A percentile compares a stretch with the other conserved stretches of the same genome.
Evolutionary conservation across 331 rosid genomes (phyloP).

Genomic region (Malus hybrid): DNA sequence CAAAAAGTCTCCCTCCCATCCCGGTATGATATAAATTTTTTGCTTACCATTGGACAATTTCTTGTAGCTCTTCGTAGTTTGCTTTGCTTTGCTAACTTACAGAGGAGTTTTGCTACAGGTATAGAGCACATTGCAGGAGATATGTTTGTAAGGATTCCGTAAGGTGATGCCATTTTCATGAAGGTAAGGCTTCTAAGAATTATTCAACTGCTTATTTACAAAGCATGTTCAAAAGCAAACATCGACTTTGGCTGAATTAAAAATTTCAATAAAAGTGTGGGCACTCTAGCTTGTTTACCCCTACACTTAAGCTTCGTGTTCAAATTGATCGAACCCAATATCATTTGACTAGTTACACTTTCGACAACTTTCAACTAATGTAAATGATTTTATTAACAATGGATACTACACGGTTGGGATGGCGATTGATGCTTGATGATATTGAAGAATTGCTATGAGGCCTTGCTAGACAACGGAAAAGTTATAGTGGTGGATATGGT

Average conservation of each 20-base stretch:
- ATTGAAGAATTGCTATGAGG: constrained; percentile 15
- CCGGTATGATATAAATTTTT: constrained; percentile 1
- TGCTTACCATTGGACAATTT: not conserved
- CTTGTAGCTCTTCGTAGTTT: not conserved
- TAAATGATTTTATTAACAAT: not conserved
- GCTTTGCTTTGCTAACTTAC: not conserved
- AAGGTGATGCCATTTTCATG: constrained; percentile 25
- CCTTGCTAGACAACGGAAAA: constrained; percentile 15
- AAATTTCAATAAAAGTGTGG: no score
- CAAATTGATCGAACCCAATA: no score
- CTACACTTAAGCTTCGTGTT: no score
- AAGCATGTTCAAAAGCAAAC: not conserved
- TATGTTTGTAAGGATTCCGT: constrained; percentile 18
- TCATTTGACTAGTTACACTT: no score
- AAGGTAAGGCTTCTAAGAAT: constrained; percentile 5
- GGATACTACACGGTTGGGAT: constrained; percentile 16
- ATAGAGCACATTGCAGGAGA: constrained; percentile 18
- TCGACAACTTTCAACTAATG: not conserved
- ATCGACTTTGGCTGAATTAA: no score
- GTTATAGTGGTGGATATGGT: constrained; percentile 18
- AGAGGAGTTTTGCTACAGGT: not conserved
- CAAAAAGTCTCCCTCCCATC: constrained; percentile 10
- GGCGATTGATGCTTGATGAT: constrained; percentile 1
- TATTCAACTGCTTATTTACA: not conserved
- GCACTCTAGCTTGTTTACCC: no score